Percentiles rank a stretch among this genome's conserved stretches.
These are phyloP conservation scores for Fraxinus velutina DNA, from an alignment of 305 asterid species.

Conservation along the genomic window DNA sequence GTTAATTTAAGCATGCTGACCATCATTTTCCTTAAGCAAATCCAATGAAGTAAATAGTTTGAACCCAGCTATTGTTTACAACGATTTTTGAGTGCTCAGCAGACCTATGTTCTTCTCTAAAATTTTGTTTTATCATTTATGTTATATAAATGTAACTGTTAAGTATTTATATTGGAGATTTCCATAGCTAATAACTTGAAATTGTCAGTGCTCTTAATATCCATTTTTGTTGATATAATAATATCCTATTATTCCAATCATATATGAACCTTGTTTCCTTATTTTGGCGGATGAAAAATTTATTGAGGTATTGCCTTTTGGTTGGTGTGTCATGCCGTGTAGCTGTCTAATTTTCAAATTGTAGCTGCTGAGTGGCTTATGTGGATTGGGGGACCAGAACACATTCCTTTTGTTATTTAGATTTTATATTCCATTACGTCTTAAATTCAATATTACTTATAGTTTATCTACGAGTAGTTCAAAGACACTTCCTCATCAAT, in stretches of 20 bases:
- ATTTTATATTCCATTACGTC: not conserved
- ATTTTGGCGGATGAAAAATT: not conserved
- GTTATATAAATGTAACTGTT: not conserved
- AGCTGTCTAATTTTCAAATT: not conserved
- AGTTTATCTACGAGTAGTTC: not conserved
- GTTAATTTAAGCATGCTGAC: not conserved
- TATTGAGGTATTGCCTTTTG: not conserved
- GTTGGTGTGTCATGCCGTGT: not conserved
- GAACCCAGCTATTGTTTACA: not conserved
- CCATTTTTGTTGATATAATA: not conserved
- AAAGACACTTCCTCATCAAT: not conserved
- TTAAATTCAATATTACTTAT: not conserved
- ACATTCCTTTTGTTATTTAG: not conserved
- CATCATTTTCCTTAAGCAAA: not conserved
- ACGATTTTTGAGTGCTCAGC: not conserved
- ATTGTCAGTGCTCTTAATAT: not conserved
- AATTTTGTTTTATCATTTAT: not conserved
- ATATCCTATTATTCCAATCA: not conserved
- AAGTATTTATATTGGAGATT: not conserved
- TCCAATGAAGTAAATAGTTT: conserved; percentile 5
- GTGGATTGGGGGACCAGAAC: not conserved
- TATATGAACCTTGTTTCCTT: not conserved
- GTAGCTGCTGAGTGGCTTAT: not conserved
- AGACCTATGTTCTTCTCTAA: not conserved
- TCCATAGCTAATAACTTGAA: not conserved